Base-by-base conservation (phyloP, 805 yeast species). In the Teunomyces tritomae region DNA sequence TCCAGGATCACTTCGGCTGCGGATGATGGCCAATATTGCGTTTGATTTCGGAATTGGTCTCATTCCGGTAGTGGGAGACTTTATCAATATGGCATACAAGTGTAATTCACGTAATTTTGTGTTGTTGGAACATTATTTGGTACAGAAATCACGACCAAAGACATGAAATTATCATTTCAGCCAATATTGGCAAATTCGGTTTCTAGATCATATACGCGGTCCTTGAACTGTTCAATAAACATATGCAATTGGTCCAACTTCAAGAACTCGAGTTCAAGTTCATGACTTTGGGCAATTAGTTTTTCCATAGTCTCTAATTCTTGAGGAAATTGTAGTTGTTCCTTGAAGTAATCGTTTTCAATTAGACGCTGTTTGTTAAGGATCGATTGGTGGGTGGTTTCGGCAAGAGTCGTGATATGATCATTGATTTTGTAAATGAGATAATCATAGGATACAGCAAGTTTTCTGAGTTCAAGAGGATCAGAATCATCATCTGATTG, bases 381-480 rank as follows among this genome's bases (percentile, higher is more conserved):
- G 4, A 72, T 65, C 4, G 75, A 56, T 32, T 49, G 54, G 47
- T 58, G 61, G 2, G 77, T 68, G n/a, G 45, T 47, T 11, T 77
- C 75, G 6, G 81, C 72, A 20, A 83, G 62, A 2, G 70, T 65
- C 17, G 73, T 64, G 5, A 85, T 74, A 45, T 76, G 74, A 50
- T 82, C 87, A 40, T 76, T 74, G 44, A 87, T 83, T 58, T 79
- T 81, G 65, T 71, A 83, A 59, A 85, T 60, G 34, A 87, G 62
- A 55, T 84, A 83, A 56, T 87, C 92, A 59, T 78, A 85, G 45
- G 76, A 78, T 20, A 84, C 68, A 0, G 87, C 79, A 37, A 87
- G 65, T 47, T 77, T 74, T 55, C 80, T 78, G 13, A 86, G 73
- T 9, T 83, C 79, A 24, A 86, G 65, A 1, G 89, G 89, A 62